Percentiles rank a stretch among this genome's conserved stretches.
phyloP scores from a whole-genome alignment of 164 flowering plant genomes.

The Paratinospora sagittata region DNA sequence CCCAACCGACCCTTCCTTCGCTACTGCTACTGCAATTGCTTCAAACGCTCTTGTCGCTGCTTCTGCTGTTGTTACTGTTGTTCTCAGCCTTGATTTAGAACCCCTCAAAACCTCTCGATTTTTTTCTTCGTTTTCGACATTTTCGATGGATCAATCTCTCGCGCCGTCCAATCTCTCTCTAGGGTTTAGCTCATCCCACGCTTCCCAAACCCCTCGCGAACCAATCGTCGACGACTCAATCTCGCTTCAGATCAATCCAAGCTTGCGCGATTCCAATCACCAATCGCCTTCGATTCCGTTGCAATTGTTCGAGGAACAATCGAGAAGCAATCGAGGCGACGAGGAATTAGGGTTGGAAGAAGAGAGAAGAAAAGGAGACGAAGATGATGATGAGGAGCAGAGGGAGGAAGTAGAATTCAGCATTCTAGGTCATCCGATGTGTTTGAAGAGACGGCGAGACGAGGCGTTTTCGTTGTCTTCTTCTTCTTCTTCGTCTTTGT shows the following conservation, averaged over 20 bases:
- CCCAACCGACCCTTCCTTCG: slow-evolving; percentile 17
- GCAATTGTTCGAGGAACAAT: slow-evolving; percentile 39
- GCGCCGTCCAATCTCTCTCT: slow-evolving; percentile 39
- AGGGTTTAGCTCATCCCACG: slow-evolving; percentile 34
- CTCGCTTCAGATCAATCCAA: slow-evolving; percentile 34
- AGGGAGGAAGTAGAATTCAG: slow-evolving; percentile 48
- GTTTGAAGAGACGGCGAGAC: slow-evolving; percentile 46
- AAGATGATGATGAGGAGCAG: slow-evolving; percentile 21
- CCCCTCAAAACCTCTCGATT: background rate
- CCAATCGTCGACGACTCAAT: slow-evolving; percentile 34
- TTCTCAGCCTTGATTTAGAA: slow-evolving; percentile 1
- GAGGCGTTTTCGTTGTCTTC: slow-evolving; percentile 13
- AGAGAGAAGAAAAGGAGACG: slow-evolving; percentile 4
- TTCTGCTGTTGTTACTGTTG: slow-evolving; percentile 39
- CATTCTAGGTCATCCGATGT: slow-evolving; percentile 60
- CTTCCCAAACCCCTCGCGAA: slow-evolving; percentile 16
- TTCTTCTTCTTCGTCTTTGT: slow-evolving; percentile 10
- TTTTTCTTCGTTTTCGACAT: background rate
- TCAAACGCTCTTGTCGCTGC: slow-evolving; percentile 29
- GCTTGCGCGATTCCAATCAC: slow-evolving; percentile 20
- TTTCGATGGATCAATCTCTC: slow-evolving; percentile 38
- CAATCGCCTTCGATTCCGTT: slow-evolving; percentile 30
- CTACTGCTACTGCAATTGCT: slow-evolving; percentile 24
- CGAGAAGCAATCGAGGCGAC: slow-evolving; percentile 10
- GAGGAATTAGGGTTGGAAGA: slow-evolving; percentile 16